Evolutionary conservation across 805 yeast genomes (phyloP), one percentile per base, ranked within the genome.

Genomic region (Candida tammaniensis): DNA sequence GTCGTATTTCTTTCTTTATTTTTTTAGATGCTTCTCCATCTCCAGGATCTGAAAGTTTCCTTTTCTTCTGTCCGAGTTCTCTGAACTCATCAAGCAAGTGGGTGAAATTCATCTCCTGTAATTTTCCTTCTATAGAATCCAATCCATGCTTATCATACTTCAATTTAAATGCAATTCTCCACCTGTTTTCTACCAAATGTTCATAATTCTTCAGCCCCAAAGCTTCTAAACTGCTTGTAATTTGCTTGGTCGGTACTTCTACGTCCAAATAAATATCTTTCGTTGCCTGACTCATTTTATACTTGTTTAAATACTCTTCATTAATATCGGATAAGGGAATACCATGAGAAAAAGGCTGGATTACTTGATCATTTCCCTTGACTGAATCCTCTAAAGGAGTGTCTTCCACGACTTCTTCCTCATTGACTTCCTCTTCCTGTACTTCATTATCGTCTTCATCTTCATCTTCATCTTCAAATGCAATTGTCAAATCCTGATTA

Each of bases 111-210:
- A 60, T 52, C 1, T 55, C 45, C 25, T 47, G 47, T 74, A 86
- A 72, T 18, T 73, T 70, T 1, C 52, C 47, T 20, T 64, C 53
- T 23, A 71, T 70, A 1, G 41, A 3, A 5, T 36, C 39, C 16
- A 28, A 24, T 14, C 37, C 39, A 4, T 24, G 10, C 24, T 30
- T 12, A 5, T 9, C 50, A 19, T 35, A 41, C 35, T 61, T 62
- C 1, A 75, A 61, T 22, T 80, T 77, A 73, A 78, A 83, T 3
- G 71, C 71, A 3, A 85, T 54, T 26, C 64, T 39, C 43, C 43
- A 42, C 17, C 46, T 18, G 21, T 42, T 42, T 5, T 33, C 35
- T 11, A 36, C 17, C 5, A 42, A 22, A 18, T 21, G 30, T 7
- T 24, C 24, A 5, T 17, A 15, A 14, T 16, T 22, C n/a, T 26